phyloP scores from a whole-genome alignment of 2,329 filamentous ascomycete species.

The Myriangium duriaei region DNA sequence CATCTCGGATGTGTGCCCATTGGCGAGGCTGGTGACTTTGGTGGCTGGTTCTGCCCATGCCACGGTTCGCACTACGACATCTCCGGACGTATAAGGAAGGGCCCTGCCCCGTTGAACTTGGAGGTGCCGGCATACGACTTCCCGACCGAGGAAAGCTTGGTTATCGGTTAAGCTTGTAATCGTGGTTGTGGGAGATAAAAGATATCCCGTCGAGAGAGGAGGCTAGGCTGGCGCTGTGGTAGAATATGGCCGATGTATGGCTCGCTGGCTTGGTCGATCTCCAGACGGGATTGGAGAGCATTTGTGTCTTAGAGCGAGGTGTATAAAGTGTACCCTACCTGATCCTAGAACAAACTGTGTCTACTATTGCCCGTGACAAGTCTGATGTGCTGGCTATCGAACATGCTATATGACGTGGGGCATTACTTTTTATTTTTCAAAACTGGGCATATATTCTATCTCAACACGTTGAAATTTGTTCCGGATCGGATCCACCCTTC shows the following conservation, averaged over 20 bases:
- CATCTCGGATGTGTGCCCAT: constrained; percentile 99
- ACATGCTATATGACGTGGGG: too few relatives aligned
- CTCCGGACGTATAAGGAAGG: constrained; percentile 94
- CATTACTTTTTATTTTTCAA: too few relatives aligned
- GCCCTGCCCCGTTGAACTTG: constrained; percentile 92
- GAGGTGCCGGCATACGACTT: constrained; percentile 91
- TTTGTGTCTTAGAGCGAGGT: constrained; percentile 7
- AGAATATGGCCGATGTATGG: too few relatives aligned
- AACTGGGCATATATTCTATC: too few relatives aligned
- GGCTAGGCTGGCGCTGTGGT: too few relatives aligned
- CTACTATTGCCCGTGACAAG: not conserved
- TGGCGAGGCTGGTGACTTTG: constrained; percentile 93
- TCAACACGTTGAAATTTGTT: too few relatives aligned
- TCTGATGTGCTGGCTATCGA: too few relatives aligned
- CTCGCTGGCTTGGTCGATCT: not conserved
- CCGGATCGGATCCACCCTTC: not conserved
- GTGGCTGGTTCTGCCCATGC: constrained; percentile 99
- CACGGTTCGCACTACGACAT: constrained; percentile 99
- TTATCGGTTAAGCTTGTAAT: constrained; percentile 66
- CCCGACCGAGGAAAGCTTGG: constrained; percentile 72
- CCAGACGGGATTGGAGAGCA: not conserved
- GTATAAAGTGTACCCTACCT: constrained; percentile 10
- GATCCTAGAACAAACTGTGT: constrained; percentile 1
- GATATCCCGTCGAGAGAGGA: not conserved
- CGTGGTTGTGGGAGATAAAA: not conserved